A percentile compares a stretch with the other conserved stretches of the same genome.
phyloP scores from a whole-genome alignment of 129 eudicot species.

The Pseudognaphalium luteoalbum region DNA sequence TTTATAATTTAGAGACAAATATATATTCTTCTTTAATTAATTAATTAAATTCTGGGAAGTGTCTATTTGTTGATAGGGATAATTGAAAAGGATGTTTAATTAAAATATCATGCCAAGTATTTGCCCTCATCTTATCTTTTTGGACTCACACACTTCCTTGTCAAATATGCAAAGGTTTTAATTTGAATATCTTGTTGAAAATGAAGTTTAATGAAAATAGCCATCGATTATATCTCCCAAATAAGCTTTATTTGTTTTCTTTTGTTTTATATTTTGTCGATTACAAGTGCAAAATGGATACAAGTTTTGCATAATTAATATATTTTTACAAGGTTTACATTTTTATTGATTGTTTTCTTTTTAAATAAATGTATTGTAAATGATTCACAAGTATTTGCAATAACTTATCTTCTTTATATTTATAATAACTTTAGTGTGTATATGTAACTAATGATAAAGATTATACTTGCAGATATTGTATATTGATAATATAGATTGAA shows the following conservation, averaged over 20 bases:
- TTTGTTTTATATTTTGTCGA: background rate
- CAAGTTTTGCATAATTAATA: background rate
- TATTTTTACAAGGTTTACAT: too few relatives aligned
- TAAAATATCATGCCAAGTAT: conserved; percentile 31
- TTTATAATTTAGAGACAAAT: too few relatives aligned
- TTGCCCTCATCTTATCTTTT: conserved; percentile 34
- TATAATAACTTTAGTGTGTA: too few relatives aligned
- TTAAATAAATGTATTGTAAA: too few relatives aligned
- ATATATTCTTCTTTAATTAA: too few relatives aligned
- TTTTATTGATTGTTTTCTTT: too few relatives aligned
- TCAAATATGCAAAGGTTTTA: conserved; percentile 32
- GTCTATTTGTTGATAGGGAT: conserved; percentile 25
- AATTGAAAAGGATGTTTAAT: conserved; percentile 29
- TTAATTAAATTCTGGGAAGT: conserved; percentile 17
- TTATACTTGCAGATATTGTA: too few relatives aligned
- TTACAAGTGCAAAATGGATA: background rate
- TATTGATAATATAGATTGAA: too few relatives aligned
- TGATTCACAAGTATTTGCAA: too few relatives aligned
- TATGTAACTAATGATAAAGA: too few relatives aligned
- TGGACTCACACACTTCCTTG: conserved; percentile 26
- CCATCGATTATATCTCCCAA: conserved; percentile 18
- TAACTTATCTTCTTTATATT: too few relatives aligned
- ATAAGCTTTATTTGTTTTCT: background rate
- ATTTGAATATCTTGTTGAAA: conserved; percentile 32
- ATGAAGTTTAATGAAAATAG: conserved; percentile 27